These are phyloP conservation scores for Singerocomus rubriflavus DNA, from an alignment of 1,284 basidiomycete genomes.

Conservation along the genomic window DNA sequence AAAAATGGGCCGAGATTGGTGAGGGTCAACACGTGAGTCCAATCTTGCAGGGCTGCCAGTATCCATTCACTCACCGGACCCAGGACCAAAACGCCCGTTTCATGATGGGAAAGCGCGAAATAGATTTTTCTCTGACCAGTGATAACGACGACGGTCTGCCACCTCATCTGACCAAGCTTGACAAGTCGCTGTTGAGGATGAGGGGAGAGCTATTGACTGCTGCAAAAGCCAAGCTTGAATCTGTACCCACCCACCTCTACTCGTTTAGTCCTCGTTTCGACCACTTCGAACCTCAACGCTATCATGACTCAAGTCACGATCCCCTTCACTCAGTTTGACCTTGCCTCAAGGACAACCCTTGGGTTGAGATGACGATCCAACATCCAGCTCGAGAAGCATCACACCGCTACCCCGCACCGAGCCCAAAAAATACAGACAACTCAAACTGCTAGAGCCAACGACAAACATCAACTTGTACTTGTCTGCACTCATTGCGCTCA, in stretches of 20 bases:
- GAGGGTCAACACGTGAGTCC: constrained; percentile 78
- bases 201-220: constrained; percentile 53
- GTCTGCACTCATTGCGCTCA: constrained; percentile 76
- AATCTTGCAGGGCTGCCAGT: neutral
- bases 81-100: constrained; percentile 77
- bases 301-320: constrained; percentile 45
- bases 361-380: constrained; percentile 61
- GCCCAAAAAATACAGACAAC: constrained; percentile 16
- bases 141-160: constrained; percentile 49
- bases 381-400: constrained; percentile 62
- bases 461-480: constrained; percentile 72
- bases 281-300: constrained; percentile 4
- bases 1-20: constrained; percentile 75
- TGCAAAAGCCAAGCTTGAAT: constrained; percentile 49
- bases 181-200: constrained; percentile 70
- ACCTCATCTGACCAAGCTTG: constrained; percentile 49
- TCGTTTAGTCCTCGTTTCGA: neutral
- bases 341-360: constrained; percentile 43
- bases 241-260: constrained; percentile 16
- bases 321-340: constrained; percentile 67
- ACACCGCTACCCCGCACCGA: constrained; percentile 24
- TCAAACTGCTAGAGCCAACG: constrained; percentile 43
- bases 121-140: constrained; percentile 76
- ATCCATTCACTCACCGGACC: neutral
- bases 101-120: constrained; percentile 73